These are phyloP conservation scores for Arabidopsis lyrata DNA, from an alignment of 441 rosid genomes.

Conservation along the genomic window DNA sequence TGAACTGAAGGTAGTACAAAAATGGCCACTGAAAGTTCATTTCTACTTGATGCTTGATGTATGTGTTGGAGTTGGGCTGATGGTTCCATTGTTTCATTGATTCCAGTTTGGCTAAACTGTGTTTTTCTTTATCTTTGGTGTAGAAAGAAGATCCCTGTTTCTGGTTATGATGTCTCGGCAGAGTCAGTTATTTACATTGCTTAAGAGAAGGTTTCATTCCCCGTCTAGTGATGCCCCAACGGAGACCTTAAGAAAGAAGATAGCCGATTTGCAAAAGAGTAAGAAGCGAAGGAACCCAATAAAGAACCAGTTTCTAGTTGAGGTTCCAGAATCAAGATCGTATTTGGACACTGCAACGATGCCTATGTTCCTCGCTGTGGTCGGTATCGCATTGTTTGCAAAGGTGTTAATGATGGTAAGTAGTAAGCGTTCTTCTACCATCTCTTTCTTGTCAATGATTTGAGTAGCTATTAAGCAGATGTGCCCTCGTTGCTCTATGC, in stretches of 20 bases:
- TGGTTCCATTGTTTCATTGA: conserved; percentile 1
- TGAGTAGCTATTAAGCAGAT: neutral
- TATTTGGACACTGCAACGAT: conserved; percentile 80
- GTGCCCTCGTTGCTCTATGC: neutral
- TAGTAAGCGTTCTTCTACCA: conserved; percentile 48
- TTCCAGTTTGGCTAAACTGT: conserved; percentile 6
- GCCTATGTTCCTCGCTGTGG: conserved; percentile 81
- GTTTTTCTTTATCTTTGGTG: neutral
- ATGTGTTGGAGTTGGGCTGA: conserved; percentile 7
- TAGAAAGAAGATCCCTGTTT: conserved; percentile 38
- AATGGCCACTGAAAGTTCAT: neutral
- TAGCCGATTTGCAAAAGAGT: conserved; percentile 60
- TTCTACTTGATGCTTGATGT: neutral
- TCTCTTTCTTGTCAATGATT: conserved; percentile 1
- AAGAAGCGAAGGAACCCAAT: conserved; percentile 59
- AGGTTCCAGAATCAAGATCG: conserved; percentile 74
- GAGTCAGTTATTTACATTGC: conserved; percentile 39
- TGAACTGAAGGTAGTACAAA: neutral
- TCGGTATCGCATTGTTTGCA: conserved; percentile 73
- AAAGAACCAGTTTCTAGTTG: conserved; percentile 73
- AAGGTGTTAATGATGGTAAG: conserved; percentile 96
- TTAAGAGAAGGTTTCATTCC: conserved; percentile 56
- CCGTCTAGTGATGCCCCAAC: conserved; percentile 59
- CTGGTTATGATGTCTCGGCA: conserved; percentile 54
- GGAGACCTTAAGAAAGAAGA: conserved; percentile 62